Conservation (phyloP, 495 filamentous ascomycete species). For the Amniculicola lignicola region DNA sequence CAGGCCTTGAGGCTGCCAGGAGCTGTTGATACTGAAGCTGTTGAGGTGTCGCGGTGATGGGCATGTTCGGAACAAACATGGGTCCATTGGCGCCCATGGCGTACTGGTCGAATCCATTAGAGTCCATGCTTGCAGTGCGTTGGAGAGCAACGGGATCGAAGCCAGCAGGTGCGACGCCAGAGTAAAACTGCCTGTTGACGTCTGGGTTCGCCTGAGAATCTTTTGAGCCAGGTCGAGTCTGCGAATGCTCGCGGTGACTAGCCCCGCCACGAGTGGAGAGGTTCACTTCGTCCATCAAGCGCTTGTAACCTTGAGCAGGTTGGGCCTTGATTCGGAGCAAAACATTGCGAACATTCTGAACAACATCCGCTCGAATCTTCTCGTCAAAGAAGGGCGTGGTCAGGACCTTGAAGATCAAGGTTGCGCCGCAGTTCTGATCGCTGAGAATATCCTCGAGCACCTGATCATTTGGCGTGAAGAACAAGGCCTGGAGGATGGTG, state of each 20-base stretch:
- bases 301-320: conserved; percentile 94
- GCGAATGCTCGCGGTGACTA: conserved; percentile 27
- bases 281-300: conserved; percentile 95
- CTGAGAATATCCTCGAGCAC: conserved; percentile 85
- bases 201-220: conserved; percentile 44
- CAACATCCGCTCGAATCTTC: conserved; percentile 76
- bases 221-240: conserved; percentile 54
- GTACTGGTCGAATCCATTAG: conserved; percentile 52
- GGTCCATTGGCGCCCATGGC: conserved; percentile 47
- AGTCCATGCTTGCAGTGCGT: conserved; percentile 57
- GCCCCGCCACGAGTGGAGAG: conserved; percentile 60
- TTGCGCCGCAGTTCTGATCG: conserved; percentile 90
- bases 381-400: conserved; percentile 98
- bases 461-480: conserved; percentile 88
- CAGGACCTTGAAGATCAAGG: conserved; percentile 94
- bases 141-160: conserved; percentile 46
- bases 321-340: conserved; percentile 86
- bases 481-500: conserved; percentile 83
- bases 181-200: conserved; percentile 42
- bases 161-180: conserved; percentile 44
- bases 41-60: conserved; percentile 50
- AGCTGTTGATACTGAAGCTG: conserved; percentile 63
- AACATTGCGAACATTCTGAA: conserved; percentile 87
- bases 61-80: conserved; percentile 50
- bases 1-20: conserved; percentile 41